phyloP scores from a whole-genome alignment of 2,329 filamentous ascomycete species.

The Fusarium irregulare region DNA sequence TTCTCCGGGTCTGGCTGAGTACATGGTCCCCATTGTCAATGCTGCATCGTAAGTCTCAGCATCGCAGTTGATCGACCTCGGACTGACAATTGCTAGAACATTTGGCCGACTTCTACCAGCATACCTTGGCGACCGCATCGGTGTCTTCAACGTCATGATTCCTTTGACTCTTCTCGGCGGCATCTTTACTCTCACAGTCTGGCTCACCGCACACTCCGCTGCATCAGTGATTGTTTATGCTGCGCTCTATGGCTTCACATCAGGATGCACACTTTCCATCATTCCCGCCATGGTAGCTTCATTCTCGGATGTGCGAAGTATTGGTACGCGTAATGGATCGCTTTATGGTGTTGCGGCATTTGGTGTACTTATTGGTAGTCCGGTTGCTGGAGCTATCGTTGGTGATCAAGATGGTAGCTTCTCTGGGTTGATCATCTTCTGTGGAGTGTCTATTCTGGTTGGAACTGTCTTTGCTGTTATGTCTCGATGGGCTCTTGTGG shows the following conservation, averaged over 20 bases:
- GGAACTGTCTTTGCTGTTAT: background rate
- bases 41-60: constrained; percentile 41
- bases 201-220: constrained; percentile 49
- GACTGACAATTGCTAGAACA: constrained; percentile 33
- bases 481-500: background rate
- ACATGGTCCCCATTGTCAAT: constrained; percentile 54
- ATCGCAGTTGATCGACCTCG: accelerated
- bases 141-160: constrained; percentile 57
- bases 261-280: constrained; percentile 50
- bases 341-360: constrained; percentile 28
- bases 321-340: constrained; percentile 64
- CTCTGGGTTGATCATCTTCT: constrained; percentile 5
- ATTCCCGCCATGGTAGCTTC: constrained; percentile 54
- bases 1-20: constrained; percentile 46
- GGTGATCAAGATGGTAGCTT: background rate
- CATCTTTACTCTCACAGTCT: constrained; percentile 48
- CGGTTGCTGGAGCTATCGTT: constrained; percentile 39
- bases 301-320: constrained; percentile 65
- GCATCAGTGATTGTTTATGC: constrained; percentile 48
- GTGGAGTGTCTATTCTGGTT: background rate
- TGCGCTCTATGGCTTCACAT: constrained; percentile 51
- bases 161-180: constrained; percentile 55
- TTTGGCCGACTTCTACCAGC: constrained; percentile 52
- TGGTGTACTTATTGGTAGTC: constrained; percentile 35
- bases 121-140: constrained; percentile 51